A percentile compares a stretch with the other conserved stretches of the same genome.
Conservation (phyloP, 345 rosid genomes). For the Tarenaya hassleriana region DNA sequence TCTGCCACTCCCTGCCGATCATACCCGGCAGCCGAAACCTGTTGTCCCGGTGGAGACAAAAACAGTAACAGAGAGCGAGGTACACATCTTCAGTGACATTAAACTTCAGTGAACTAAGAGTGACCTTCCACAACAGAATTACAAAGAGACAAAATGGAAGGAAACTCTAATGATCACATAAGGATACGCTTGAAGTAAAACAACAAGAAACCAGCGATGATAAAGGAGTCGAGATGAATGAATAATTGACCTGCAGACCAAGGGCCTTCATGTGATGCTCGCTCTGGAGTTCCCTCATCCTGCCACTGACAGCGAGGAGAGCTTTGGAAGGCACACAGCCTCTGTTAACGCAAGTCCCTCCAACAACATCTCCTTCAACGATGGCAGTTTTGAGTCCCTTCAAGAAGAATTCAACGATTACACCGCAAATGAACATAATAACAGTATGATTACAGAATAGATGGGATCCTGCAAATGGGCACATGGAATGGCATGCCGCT, state of each 20-base stretch:
- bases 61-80: neutral
- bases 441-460: neutral
- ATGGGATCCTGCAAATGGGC: neutral
- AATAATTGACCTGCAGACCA: constrained; percentile 62
- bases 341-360: constrained; percentile 98
- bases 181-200: neutral
- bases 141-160: too few relatives aligned
- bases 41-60: constrained; percentile 23
- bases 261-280: constrained; percentile 95
- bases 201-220: neutral
- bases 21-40: constrained; percentile 94
- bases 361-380: constrained; percentile 93
- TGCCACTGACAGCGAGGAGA: constrained; percentile 91
- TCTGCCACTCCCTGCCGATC: constrained; percentile 96
- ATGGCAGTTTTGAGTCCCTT: constrained; percentile 95
- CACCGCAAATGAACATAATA: neutral
- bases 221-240: neutral
- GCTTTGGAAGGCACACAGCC: constrained; percentile 99
- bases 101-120: constrained; percentile 15
- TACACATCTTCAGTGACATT: constrained; percentile 18
- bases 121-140: neutral
- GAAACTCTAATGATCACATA: neutral
- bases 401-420: neutral
- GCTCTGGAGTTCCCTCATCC: constrained; percentile 88
- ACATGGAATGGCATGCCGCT: neutral